Evolutionary conservation across 2,329 filamentous ascomycete species (phyloP).

Genomic region (Monilinia laxa): DNA sequence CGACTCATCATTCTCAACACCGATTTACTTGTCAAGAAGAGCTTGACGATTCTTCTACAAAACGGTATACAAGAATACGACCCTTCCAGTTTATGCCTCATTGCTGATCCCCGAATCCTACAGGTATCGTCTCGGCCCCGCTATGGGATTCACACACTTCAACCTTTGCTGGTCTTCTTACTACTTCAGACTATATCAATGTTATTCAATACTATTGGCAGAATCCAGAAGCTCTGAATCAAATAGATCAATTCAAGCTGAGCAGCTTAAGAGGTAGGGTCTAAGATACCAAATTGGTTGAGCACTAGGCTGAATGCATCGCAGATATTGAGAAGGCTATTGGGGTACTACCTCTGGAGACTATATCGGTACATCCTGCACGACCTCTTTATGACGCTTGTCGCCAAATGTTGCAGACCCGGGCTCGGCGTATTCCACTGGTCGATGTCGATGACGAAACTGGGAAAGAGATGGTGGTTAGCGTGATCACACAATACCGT

Average conservation of each 20-base stretch:
- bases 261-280: constrained; percentile 81
- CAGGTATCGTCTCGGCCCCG: constrained; percentile 95
- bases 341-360: constrained; percentile 86
- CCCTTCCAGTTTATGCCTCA: neutral
- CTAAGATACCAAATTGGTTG: constrained; percentile 8
- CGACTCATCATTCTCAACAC: constrained; percentile 95
- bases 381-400: constrained; percentile 93
- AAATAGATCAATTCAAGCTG: constrained; percentile 90
- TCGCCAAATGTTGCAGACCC: constrained; percentile 87
- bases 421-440: constrained; percentile 88
- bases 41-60: constrained; percentile 89
- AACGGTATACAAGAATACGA: constrained; percentile 63
- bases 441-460: constrained; percentile 95
- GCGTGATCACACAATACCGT: constrained; percentile 95
- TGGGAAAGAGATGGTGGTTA: constrained; percentile 86
- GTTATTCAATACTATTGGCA: constrained; percentile 99
- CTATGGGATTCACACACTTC: constrained; percentile 94
- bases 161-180: constrained; percentile 90
- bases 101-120: constrained; percentile 13
- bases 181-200: constrained; percentile 97
- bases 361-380: constrained; percentile 90
- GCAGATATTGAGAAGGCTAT: constrained; percentile 94
- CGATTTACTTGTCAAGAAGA: constrained; percentile 93
- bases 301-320: constrained; percentile 28
- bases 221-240: constrained; percentile 83